These are phyloP conservation scores for Yarrowia hollandica DNA, from an alignment of 805 yeast species.

Conservation along the genomic window DNA sequence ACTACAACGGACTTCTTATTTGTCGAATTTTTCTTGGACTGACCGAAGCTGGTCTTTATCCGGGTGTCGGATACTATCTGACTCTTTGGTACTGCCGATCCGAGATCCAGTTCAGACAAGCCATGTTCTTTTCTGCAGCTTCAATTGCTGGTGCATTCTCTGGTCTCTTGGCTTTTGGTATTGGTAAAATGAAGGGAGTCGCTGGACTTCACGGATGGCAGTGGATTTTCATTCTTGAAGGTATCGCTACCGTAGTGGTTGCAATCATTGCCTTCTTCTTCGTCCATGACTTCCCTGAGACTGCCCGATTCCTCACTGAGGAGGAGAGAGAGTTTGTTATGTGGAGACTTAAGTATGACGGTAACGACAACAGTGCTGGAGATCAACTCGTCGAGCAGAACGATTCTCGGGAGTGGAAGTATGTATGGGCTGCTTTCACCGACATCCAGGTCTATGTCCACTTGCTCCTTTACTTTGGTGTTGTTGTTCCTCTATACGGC, in stretches of 20 bases:
- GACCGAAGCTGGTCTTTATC: constrained; percentile 22
- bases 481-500: constrained; percentile 58
- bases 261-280: constrained; percentile 23
- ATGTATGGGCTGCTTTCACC: constrained; percentile 45
- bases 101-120: constrained; percentile 44
- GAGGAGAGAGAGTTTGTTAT: constrained; percentile 36
- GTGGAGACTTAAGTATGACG: constrained; percentile 26
- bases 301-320: constrained; percentile 34
- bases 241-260: constrained; percentile 29
- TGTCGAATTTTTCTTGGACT: constrained; percentile 19
- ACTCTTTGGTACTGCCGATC: constrained; percentile 57
- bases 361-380: constrained; percentile 39
- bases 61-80: constrained; percentile 55
- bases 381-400: constrained; percentile 2
- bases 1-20: constrained; percentile 5
- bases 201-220: constrained; percentile 29
- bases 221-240: constrained; percentile 30
- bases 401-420: constrained; percentile 19
- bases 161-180: constrained; percentile 2
- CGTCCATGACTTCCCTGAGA: constrained; percentile 33
- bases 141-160: constrained; percentile 3
- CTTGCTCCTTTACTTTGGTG: constrained; percentile 53
- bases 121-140: constrained; percentile 6
- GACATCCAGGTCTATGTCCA: constrained; percentile 53
- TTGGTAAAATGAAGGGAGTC: constrained; percentile 13